Percentiles rank a stretch among this genome's conserved stretches.
phyloP scores from a whole-genome alignment of 345 rosid species.

The Brassica nigra region DNA sequence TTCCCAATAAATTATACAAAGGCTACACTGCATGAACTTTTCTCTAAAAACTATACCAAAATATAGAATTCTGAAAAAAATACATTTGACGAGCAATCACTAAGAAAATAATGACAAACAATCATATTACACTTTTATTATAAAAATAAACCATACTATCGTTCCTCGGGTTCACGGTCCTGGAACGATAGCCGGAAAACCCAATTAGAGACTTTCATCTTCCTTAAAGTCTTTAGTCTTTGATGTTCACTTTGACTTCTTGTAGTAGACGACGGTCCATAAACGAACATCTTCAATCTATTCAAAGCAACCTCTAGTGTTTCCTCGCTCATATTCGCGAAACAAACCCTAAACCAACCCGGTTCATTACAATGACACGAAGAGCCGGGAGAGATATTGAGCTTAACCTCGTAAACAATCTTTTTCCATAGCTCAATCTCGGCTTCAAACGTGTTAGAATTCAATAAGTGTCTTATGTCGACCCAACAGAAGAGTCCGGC shows the following conservation, averaged over 20 bases:
- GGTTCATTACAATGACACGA: conserved; percentile 83
- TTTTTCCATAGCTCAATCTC: conserved; percentile 81
- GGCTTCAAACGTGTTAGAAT: conserved; percentile 66
- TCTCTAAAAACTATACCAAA: conserved; percentile 19
- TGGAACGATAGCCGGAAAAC: conserved; percentile 72
- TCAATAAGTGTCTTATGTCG: conserved; percentile 67
- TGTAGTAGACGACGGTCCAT: conserved; percentile 15
- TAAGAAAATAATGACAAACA: conserved; percentile 15
- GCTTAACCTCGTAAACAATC: conserved; percentile 64
- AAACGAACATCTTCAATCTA: conserved; percentile 57
- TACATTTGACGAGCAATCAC: conserved; percentile 28
- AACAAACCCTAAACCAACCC: conserved; percentile 75
- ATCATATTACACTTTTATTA: background rate
- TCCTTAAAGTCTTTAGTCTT: conserved; percentile 49
- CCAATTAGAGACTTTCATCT: conserved; percentile 56
- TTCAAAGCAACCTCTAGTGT: conserved; percentile 59
- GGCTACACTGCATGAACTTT: conserved; percentile 21
- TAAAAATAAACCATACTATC: conserved; percentile 35
- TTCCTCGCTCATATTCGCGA: conserved; percentile 73
- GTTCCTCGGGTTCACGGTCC: conserved; percentile 59
- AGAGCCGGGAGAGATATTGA: conserved; percentile 69
- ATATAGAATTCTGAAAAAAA: conserved; percentile 12
- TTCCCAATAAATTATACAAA: background rate
- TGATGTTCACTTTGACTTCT: conserved; percentile 51
- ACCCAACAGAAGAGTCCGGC: conserved; percentile 84